Evolutionary conservation across 495 filamentous ascomycete species (phyloP).

Genomic region (Penicillium canariense): DNA sequence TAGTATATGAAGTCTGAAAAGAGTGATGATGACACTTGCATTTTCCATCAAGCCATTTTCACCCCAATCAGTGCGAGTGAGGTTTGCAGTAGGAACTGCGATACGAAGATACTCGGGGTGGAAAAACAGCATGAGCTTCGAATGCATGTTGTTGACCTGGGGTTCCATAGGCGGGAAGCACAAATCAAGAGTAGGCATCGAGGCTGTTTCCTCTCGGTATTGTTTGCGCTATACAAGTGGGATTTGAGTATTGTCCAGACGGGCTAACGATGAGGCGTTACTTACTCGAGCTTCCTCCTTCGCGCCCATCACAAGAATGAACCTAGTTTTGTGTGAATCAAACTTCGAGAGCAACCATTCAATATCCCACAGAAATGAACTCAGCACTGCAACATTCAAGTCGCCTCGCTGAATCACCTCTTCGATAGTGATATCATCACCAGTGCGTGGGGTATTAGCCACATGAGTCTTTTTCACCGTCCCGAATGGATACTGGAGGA

Average conservation of each 20-base stretch:
- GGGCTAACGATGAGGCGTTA: neutral
- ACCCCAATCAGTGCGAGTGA: conserved; percentile 82
- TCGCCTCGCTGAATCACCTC: conserved; percentile 75
- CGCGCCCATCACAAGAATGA: conserved; percentile 69
- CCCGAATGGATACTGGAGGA: conserved; percentile 64
- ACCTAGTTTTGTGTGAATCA: conserved; percentile 48
- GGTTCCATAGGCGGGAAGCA: conserved; percentile 78
- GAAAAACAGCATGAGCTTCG: conserved; percentile 82
- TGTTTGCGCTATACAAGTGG: neutral
- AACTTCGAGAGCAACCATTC: conserved; percentile 68
- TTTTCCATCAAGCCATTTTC: conserved; percentile 79
- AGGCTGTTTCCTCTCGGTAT: conserved; percentile 42
- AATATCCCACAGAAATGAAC: conserved; percentile 83
- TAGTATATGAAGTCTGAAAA: neutral
- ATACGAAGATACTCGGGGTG: conserved; percentile 66
- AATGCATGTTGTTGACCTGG: conserved; percentile 74
- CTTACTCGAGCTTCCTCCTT: conserved; percentile 56
- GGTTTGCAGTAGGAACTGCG: conserved; percentile 77
- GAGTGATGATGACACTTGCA: conserved; percentile 29
- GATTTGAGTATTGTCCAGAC: neutral
- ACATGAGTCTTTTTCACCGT: conserved; percentile 82
- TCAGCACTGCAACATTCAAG: conserved; percentile 74
- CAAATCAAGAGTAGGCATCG: conserved; percentile 58
- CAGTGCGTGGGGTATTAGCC: conserved; percentile 48
- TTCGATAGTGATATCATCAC: conserved; percentile 83